A percentile compares a stretch with the other conserved stretches of the same genome.
phyloP scores from a whole-genome alignment of 2,329 filamentous ascomycete species.

The Cordyceps tenuipes region DNA sequence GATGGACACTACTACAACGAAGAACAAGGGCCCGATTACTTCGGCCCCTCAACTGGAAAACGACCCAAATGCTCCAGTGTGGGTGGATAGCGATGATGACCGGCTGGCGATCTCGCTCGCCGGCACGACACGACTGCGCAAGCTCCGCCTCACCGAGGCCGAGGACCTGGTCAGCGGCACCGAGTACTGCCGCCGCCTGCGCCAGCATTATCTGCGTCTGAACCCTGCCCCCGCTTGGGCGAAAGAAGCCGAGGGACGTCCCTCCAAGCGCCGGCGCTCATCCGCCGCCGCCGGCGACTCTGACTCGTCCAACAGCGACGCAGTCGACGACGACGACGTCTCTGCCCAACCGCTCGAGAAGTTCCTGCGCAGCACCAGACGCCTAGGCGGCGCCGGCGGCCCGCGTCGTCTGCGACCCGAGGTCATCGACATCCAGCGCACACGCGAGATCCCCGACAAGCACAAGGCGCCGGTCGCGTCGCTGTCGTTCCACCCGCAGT shows the following conservation, averaged over 20 bases:
- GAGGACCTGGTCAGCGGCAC: conserved; percentile 82
- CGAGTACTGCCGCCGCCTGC: conserved; percentile 74
- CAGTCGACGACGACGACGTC: conserved; percentile 47
- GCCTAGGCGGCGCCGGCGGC: conserved; percentile 46
- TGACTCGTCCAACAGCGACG: conserved; percentile 36
- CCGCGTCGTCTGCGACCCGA: conserved; percentile 69
- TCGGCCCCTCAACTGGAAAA: conserved; percentile 15
- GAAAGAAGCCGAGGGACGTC: conserved; percentile 39
- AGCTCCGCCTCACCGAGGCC: conserved; percentile 68
- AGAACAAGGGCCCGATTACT: conserved; percentile 23
- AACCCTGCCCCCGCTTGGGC: conserved; percentile 57
- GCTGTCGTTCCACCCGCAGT: conserved; percentile 80
- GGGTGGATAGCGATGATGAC: conserved; percentile 96
- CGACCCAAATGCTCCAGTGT: conserved; percentile 49
- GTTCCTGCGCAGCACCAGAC: conserved; percentile 66
- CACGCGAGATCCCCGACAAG: conserved; percentile 72
- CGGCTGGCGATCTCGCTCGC: conserved; percentile 76
- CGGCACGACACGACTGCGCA: conserved; percentile 65
- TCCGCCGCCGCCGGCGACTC: conserved; percentile 28
- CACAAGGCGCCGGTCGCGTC: conserved; percentile 75
- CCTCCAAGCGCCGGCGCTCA: conserved; percentile 43
- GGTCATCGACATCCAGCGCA: conserved; percentile 80
- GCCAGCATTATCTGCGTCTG: conserved; percentile 62
- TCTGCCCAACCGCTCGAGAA: conserved; percentile 69
- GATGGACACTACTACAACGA: conserved; percentile 58